phyloP scores from a whole-genome alignment of 306 rosid genomes.

The Pyrus pyrifolia region DNA sequence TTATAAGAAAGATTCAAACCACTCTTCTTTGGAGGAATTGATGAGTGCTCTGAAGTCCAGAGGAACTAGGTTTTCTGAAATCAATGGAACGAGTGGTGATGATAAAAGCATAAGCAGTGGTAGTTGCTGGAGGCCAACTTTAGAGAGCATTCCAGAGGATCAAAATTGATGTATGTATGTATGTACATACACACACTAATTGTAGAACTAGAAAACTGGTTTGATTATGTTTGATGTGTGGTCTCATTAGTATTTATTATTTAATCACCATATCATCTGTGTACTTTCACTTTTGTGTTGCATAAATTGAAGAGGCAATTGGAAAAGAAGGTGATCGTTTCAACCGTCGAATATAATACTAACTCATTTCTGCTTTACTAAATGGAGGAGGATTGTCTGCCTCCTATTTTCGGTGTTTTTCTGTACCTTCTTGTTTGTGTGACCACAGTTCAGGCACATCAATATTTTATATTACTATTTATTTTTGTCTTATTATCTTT shows the following conservation, averaged over 20 bases:
- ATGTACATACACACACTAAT: neutral
- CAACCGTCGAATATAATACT: neutral
- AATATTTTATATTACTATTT: no score
- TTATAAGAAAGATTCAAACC: conserved; percentile 15
- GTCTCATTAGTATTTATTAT: neutral
- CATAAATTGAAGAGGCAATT: neutral
- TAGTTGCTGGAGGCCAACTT: conserved; percentile 51
- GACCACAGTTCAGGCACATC: no score
- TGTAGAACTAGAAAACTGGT: neutral
- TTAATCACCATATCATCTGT: conserved; percentile 21
- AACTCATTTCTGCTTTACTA: neutral
- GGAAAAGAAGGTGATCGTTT: neutral
- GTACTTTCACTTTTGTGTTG: neutral
- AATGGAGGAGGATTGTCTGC: neutral
- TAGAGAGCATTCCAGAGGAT: conserved; percentile 65
- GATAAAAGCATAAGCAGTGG: conserved; percentile 9
- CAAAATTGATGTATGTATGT: neutral
- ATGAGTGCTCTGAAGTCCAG: conserved; percentile 41
- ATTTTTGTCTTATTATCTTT: no score
- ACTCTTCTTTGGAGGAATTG: conserved; percentile 47
- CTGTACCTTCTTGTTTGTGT: no score
- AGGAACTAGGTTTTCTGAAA: conserved; percentile 39
- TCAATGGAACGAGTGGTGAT: neutral
- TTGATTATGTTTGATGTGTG: neutral
- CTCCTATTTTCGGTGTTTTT: no score